phyloP scores from a whole-genome alignment of 768 basidiomycete genomes.

The Podaxis sp. region DNA sequence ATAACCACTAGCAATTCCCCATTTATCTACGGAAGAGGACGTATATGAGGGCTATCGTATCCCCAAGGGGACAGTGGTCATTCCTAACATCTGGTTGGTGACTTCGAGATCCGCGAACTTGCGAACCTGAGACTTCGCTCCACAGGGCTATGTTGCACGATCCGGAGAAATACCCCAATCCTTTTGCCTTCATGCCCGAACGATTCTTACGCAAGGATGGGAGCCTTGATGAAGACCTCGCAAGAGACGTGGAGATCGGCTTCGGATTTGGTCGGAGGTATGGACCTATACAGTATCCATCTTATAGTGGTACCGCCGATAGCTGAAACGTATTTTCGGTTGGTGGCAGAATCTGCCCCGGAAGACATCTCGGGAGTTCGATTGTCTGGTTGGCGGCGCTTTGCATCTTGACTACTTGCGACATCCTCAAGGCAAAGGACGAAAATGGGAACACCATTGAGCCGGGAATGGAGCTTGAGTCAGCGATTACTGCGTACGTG shows the following conservation, averaged over 20 bases:
- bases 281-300: slow-evolving; percentile 15
- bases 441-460: slow-evolving; percentile 39
- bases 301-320: background rate
- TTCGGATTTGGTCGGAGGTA: slow-evolving; percentile 62
- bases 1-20: slow-evolving; percentile 26
- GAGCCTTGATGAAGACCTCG: slow-evolving; percentile 23
- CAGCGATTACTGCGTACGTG: slow-evolving; percentile 15
- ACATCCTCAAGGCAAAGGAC: slow-evolving; percentile 42
- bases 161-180: slow-evolving; percentile 39
- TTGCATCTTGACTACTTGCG: slow-evolving; percentile 41
- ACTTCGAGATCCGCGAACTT: background rate
- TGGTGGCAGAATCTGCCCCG: slow-evolving; percentile 48
- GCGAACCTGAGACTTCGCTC: background rate
- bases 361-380: slow-evolving; percentile 47
- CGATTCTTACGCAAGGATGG: slow-evolving; percentile 43
- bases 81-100: slow-evolving; percentile 29
- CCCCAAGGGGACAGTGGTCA: slow-evolving; percentile 35
- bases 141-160: slow-evolving; percentile 41
- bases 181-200: slow-evolving; percentile 49
- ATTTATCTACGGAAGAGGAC: slow-evolving; percentile 33
- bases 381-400: slow-evolving; percentile 45
- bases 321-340: slow-evolving; percentile 3
- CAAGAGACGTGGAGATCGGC: slow-evolving; percentile 37
- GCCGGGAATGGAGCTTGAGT: slow-evolving; percentile 27
- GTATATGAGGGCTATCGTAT: slow-evolving; percentile 39